phyloP scores from a whole-genome alignment of 805 yeast genomes.

The Ogataea ganodermae region DNA sequence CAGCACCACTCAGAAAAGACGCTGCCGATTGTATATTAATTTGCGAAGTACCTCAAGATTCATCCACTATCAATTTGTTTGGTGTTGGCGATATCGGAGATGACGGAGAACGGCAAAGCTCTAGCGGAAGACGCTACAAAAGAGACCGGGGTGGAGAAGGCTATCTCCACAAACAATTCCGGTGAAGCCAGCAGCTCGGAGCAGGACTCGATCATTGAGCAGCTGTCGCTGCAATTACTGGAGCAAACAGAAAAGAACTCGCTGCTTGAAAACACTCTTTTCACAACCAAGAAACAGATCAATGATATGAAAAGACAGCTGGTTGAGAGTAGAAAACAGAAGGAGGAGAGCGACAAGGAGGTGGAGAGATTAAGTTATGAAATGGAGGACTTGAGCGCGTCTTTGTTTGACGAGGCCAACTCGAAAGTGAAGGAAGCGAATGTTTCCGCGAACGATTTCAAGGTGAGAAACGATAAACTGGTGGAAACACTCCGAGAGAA shows the following conservation, averaged over 20 bases:
- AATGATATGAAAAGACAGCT: slow-evolving; percentile 37
- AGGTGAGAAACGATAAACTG: slow-evolving; percentile 59
- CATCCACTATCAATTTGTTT: no score
- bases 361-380: slow-evolving; percentile 64
- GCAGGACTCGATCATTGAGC: slow-evolving; percentile 21
- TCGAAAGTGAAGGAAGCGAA: slow-evolving; percentile 81
- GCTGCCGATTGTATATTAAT: no score
- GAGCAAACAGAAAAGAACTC: slow-evolving; percentile 30
- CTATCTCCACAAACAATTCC: background rate
- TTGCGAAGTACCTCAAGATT: no score
- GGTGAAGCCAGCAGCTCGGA: slow-evolving; percentile 3
- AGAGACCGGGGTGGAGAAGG: background rate
- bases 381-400: slow-evolving; percentile 76
- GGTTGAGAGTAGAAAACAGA: slow-evolving; percentile 35
- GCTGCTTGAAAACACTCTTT: slow-evolving; percentile 33
- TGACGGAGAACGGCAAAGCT: background rate
- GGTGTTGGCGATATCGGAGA: no score
- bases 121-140: background rate
- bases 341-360: slow-evolving; percentile 57
- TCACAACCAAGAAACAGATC: slow-evolving; percentile 29
- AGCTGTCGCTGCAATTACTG: slow-evolving; percentile 28
- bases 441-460: slow-evolving; percentile 59
- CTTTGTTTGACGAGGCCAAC: slow-evolving; percentile 82
- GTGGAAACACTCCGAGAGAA: slow-evolving; percentile 61
- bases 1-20: background rate